Percentiles rank a stretch among this genome's conserved stretches.
phyloP scores from a whole-genome alignment of 208 protist genomes.

The Endotrypanum monterogeii region DNA sequence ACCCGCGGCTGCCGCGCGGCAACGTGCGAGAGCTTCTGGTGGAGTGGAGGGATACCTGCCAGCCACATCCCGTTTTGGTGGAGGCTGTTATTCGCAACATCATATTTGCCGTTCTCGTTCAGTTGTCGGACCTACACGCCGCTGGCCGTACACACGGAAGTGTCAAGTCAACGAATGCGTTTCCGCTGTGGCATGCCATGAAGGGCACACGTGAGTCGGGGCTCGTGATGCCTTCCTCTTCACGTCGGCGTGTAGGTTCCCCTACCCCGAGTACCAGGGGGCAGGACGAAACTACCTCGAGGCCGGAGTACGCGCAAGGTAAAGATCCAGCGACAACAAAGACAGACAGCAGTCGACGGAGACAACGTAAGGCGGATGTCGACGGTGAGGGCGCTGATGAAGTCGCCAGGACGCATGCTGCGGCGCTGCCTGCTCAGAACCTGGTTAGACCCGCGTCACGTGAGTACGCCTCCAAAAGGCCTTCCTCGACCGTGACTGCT shows the following conservation, averaged over 20 bases:
- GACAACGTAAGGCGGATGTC: too few relatives aligned
- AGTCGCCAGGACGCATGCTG: neutral
- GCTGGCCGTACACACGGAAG: conserved; percentile 57
- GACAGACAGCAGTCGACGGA: neutral
- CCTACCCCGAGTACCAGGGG: neutral
- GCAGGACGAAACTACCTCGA: neutral
- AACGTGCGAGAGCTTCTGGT: conserved; percentile 52
- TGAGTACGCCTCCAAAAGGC: neutral
- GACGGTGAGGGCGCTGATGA: neutral
- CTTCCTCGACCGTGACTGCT: neutral
- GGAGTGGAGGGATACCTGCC: conserved; percentile 32
- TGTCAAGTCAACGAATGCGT: conserved; percentile 78
- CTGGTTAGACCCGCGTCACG: neutral
- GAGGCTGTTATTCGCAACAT: conserved; percentile 75
- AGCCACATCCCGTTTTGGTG: conserved; percentile 43
- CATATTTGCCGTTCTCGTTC: conserved; percentile 53
- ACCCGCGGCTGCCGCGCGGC: conserved; percentile 53
- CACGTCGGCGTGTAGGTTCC: neutral
- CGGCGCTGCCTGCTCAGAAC: too few relatives aligned
- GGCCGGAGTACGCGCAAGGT: neutral
- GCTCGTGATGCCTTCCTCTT: conserved; percentile 23
- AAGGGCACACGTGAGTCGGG: conserved; percentile 30
- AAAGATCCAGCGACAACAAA: neutral
- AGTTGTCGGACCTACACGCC: conserved; percentile 52
- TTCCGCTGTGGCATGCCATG: conserved; percentile 45